Evolutionary conservation across 176 grass and related monocot genomes (phyloP).

Genomic region (Sorghum bicolor): Sorghum_bicolor_NCBIv3 NC_012879.2:53888001-53888500

Average conservation of each 20-base stretch:
- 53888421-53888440: not conserved
- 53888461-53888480: constrained; percentile 41
- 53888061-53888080: not conserved
- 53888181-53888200: not conserved
- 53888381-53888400: not conserved
- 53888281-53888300: not conserved
- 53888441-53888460: constrained; percentile 31
- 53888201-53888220: not conserved
- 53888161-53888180: not conserved
- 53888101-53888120: not conserved
- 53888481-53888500: constrained; percentile 31
- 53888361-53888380: no score
- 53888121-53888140: not conserved
- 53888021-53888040: constrained; percentile 38
- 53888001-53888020: not conserved
- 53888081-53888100: not conserved
- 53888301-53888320: no score
- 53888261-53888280: not conserved
- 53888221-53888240: not conserved
- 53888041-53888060: constrained; percentile 6
- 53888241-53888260: not conserved
- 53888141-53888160: not conserved
- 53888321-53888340: no score
- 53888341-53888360: no score
- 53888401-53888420: not conserved